These are phyloP conservation scores for Abeoforma whisleri DNA, from an alignment of 78 protist species.

Conservation along the genomic window DNA sequence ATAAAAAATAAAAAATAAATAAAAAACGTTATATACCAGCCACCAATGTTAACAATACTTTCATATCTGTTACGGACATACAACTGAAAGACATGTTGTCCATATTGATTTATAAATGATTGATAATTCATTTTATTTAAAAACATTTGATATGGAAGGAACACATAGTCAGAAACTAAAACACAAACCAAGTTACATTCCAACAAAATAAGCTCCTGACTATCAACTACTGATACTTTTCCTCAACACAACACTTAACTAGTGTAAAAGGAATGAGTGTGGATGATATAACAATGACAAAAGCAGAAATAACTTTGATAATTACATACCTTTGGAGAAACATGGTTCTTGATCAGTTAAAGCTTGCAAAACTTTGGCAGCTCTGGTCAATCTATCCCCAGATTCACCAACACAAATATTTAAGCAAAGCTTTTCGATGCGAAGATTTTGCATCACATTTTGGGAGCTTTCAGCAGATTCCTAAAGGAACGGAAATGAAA, in stretches of 20 bases:
- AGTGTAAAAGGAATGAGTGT: background rate
- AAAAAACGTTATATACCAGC: too few relatives aligned
- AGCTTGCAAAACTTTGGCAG: constrained; percentile 94
- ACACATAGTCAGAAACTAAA: too few relatives aligned
- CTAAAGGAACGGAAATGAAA: too few relatives aligned
- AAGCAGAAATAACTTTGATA: background rate
- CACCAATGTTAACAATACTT: too few relatives aligned
- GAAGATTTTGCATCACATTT: constrained; percentile 78
- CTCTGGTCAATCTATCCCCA: constrained; percentile 95
- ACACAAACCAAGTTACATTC: too few relatives aligned
- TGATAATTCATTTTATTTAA: too few relatives aligned
- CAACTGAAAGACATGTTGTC: too few relatives aligned
- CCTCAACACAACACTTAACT: background rate
- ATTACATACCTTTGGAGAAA: constrained; percentile 70
- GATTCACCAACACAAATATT: constrained; percentile 97
- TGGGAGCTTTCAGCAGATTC: too few relatives aligned
- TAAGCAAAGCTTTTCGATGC: constrained; percentile 86
- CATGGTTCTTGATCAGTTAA: constrained; percentile 93
- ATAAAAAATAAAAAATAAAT: constrained; percentile 3
- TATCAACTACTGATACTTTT: background rate
- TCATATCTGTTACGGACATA: too few relatives aligned
- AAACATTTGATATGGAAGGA: too few relatives aligned
- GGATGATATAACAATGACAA: background rate
- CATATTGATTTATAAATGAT: too few relatives aligned
- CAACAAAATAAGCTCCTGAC: too few relatives aligned